These are phyloP conservation scores for Alectoria sarmentosa DNA, from an alignment of 495 filamentous ascomycete genomes.

Conservation along the genomic window DNA sequence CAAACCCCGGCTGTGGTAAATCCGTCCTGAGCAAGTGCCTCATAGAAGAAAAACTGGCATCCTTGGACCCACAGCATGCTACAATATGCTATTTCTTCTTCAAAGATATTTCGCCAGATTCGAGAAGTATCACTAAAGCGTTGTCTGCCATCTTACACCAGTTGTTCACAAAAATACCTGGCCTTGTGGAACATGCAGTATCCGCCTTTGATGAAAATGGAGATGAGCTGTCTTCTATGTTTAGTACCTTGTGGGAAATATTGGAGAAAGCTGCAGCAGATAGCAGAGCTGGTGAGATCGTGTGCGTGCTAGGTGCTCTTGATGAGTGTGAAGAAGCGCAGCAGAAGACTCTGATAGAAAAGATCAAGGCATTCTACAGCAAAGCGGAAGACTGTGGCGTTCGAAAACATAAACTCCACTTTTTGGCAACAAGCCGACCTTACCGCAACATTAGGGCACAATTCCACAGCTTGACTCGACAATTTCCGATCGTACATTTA, in stretches of 20 bases:
- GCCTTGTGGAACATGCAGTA: constrained; percentile 29
- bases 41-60: constrained; percentile 24
- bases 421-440: constrained; percentile 40
- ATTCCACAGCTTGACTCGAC: constrained; percentile 24
- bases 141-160: constrained; percentile 40
- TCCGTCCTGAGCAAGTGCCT: constrained; percentile 36
- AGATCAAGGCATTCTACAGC: constrained; percentile 7
- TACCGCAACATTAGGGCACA: constrained; percentile 31
- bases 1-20: constrained; percentile 41
- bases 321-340: constrained; percentile 35
- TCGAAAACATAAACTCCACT: too few species aligned
- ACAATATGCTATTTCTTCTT: constrained; percentile 38
- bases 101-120: constrained; percentile 34
- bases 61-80: not conserved
- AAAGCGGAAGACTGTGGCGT: constrained; percentile 29
- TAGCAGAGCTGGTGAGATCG: constrained; percentile 29
- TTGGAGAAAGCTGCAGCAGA: constrained; percentile 18
- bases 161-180: constrained; percentile 29
- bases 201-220: constrained; percentile 29
- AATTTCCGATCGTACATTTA: constrained; percentile 26
- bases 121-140: constrained; percentile 29
- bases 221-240: constrained; percentile 12
- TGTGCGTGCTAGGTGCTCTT: constrained; percentile 40
- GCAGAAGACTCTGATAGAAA: constrained; percentile 5
- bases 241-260: constrained; percentile 12